Conservation (phyloP, 2,329 filamentous ascomycete genomes). For the Penicillium sp. region DNA sequence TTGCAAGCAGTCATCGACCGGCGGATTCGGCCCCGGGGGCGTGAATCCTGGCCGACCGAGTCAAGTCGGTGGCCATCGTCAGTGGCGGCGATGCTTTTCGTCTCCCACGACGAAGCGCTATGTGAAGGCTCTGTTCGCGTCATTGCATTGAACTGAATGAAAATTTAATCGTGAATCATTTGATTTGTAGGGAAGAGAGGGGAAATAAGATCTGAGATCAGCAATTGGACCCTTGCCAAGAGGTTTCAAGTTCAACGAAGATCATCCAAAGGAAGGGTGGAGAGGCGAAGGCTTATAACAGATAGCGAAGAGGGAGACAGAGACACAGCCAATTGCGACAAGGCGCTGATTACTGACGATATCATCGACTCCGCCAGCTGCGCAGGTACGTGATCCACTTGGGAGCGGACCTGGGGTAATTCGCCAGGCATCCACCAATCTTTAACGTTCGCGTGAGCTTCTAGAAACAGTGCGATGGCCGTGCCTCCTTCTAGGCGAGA, state of each 20-base stretch:
- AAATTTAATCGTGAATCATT: constrained; percentile 1
- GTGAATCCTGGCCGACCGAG: constrained; percentile 26
- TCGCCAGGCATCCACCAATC: constrained; percentile 22
- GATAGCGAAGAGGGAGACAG: constrained; percentile 14
- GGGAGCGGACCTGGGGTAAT: constrained; percentile 34
- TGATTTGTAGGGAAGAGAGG: neutral
- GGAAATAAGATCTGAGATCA: constrained; percentile 10
- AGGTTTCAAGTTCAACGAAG: constrained; percentile 19
- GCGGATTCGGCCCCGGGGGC: constrained; percentile 35
- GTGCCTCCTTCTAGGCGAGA: constrained; percentile 12
- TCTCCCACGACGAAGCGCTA: constrained; percentile 30
- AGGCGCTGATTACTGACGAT: constrained; percentile 25
- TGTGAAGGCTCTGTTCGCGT: constrained; percentile 27
- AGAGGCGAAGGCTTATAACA: constrained; percentile 26
- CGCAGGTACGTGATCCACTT: constrained; percentile 27
- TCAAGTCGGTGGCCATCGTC: constrained; percentile 26
- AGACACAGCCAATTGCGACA: constrained; percentile 26
- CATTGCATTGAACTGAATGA: constrained; percentile 20
- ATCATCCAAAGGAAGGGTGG: constrained; percentile 19
- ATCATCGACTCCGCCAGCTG: constrained; percentile 20
- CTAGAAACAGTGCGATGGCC: constrained; percentile 24
- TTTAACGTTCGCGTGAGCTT: constrained; percentile 15
- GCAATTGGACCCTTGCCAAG: constrained; percentile 18
- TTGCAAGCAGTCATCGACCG: constrained; percentile 41
- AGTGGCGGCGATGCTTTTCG: constrained; percentile 23